Evolutionary conservation across 371 early-diverging fungal genomes (phyloP).

Genomic region (Dichotomocladium elegans): DNA sequence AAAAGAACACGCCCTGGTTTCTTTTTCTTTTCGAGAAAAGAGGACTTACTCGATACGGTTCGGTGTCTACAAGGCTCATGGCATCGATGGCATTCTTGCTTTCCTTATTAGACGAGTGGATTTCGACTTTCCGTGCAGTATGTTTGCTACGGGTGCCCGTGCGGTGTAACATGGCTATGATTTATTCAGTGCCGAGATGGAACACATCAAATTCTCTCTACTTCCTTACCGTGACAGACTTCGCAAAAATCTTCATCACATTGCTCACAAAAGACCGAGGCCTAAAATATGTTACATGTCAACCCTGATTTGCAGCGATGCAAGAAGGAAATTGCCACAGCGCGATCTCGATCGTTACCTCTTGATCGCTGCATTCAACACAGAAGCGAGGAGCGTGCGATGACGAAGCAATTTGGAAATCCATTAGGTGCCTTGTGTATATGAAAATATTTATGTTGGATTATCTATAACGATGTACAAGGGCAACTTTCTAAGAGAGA

Average conservation of each 20-base stretch:
- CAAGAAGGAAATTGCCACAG: neutral
- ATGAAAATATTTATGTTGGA: neutral
- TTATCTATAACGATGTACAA: too few species aligned
- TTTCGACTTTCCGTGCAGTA: slow-evolving; percentile 25
- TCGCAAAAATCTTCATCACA: slow-evolving; percentile 90
- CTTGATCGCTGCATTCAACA: slow-evolving; percentile 28
- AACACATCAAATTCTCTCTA: neutral
- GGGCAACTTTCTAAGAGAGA: too few species aligned
- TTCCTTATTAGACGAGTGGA: neutral
- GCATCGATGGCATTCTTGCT: neutral
- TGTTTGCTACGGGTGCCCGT: slow-evolving; percentile 46
- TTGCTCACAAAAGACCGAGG: slow-evolving; percentile 71
- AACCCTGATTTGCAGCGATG: too few species aligned
- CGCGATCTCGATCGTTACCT: slow-evolving; percentile 7
- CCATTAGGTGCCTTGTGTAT: neutral
- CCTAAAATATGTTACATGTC: too few species aligned
- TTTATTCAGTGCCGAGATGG: neutral
- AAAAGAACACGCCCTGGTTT: neutral
- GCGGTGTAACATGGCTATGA: slow-evolving; percentile 47
- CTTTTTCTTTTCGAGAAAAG: too few species aligned
- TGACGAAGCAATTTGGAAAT: slow-evolving; percentile 7
- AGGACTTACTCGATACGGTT: too few species aligned
- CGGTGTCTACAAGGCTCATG: neutral
- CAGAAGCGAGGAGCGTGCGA: slow-evolving; percentile 9
- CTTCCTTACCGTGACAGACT: slow-evolving; percentile 67